phyloP scores from a whole-genome alignment of 192 early-diverging fungal genomes.

The Coemansia reversa region DNA sequence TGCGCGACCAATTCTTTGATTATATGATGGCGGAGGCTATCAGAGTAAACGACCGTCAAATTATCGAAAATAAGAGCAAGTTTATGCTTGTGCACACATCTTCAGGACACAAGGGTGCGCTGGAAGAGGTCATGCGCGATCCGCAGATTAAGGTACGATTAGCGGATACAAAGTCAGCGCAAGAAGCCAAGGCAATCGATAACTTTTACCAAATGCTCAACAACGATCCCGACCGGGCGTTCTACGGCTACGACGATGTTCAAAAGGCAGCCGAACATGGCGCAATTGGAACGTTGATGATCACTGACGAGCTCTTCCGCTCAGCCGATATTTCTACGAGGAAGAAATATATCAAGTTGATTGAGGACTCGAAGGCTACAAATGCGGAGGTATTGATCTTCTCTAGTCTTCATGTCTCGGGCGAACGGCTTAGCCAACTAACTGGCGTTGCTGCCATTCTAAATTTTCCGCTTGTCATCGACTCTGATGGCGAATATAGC shows the following conservation, averaged over 20 bases:
- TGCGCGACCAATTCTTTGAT: slow-evolving; percentile 80
- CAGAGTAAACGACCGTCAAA: slow-evolving; percentile 74
- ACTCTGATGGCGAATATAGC: slow-evolving; percentile 63
- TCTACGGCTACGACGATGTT: slow-evolving; percentile 90
- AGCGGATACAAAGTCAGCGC: slow-evolving; percentile 89
- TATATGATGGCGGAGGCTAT: slow-evolving; percentile 85
- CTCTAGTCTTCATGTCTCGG: slow-evolving; percentile 90
- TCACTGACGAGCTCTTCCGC: slow-evolving; percentile 92
- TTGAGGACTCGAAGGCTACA: slow-evolving; percentile 72
- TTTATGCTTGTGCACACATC: slow-evolving; percentile 90
- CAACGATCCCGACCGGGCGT: slow-evolving; percentile 84
- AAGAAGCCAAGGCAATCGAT: slow-evolving; percentile 79
- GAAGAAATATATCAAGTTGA: slow-evolving; percentile 81
- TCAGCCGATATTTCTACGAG: slow-evolving; percentile 83
- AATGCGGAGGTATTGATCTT: slow-evolving; percentile 85
- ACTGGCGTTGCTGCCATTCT: slow-evolving; percentile 94
- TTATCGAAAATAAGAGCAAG: slow-evolving; percentile 85
- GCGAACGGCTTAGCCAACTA: slow-evolving; percentile 93
- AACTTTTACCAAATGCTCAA: slow-evolving; percentile 90
- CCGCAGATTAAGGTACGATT: slow-evolving; percentile 73
- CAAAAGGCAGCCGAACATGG: slow-evolving; percentile 77
- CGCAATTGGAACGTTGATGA: slow-evolving; percentile 83
- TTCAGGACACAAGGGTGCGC: slow-evolving; percentile 94
- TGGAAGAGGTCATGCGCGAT: slow-evolving; percentile 91
- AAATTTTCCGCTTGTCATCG: slow-evolving; percentile 86